Evolutionary conservation across 371 early-diverging fungal genomes (phyloP).

Genomic region (Mucor piriformis): DNA sequence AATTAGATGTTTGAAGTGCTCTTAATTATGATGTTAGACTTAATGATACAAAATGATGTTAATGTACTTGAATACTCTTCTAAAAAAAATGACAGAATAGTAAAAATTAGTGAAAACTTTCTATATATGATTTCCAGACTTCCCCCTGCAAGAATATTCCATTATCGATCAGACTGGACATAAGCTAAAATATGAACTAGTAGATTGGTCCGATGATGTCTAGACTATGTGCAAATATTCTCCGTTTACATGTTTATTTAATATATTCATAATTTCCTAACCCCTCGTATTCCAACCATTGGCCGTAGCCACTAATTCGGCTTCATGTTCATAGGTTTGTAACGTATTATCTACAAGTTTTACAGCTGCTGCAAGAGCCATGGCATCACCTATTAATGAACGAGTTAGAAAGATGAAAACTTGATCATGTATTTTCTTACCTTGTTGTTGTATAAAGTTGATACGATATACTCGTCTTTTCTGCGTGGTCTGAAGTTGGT

Average conservation of each 20-base stretch:
- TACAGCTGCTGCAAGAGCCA: constrained; percentile 45
- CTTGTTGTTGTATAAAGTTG: constrained; percentile 53
- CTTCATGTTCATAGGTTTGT: constrained; percentile 45
- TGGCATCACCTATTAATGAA: constrained; percentile 37
- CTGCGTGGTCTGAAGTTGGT: constrained; percentile 22
- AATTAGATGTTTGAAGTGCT: too few relatives aligned
- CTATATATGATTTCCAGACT: too few relatives aligned
- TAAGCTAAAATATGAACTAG: too few relatives aligned
- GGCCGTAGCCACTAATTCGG: constrained; percentile 35
- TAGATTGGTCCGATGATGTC: background rate
- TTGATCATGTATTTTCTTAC: constrained; percentile 9
- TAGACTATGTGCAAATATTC: background rate
- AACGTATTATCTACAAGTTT: constrained; percentile 39
- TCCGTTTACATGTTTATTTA: background rate
- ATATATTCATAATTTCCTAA: background rate
- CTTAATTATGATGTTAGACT: too few relatives aligned
- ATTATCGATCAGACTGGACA: too few relatives aligned
- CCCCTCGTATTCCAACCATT: constrained; percentile 33
- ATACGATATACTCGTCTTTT: constrained; percentile 34
- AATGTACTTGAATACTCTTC: too few relatives aligned
- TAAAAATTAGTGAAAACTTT: too few relatives aligned
- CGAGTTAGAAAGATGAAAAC: background rate
- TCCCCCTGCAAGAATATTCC: too few relatives aligned
- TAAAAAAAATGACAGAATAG: too few relatives aligned
- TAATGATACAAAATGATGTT: too few relatives aligned